These are phyloP conservation scores for Yamadazyma oceani DNA, from an alignment of 1,139 yeast genomes.

Conservation along the genomic window DNA sequence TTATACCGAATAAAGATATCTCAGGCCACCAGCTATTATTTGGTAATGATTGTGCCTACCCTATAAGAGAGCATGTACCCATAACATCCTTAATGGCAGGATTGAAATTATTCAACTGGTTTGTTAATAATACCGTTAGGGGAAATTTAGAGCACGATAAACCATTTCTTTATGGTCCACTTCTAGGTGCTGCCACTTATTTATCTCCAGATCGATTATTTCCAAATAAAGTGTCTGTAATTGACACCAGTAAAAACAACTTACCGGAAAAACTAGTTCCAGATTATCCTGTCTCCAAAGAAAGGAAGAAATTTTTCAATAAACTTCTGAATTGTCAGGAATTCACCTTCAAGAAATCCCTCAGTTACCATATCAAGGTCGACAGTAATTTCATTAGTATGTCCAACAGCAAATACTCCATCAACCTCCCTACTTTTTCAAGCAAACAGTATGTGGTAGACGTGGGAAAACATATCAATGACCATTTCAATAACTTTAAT, in stretches of 20 bases:
- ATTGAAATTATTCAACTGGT: slow-evolving; percentile 53
- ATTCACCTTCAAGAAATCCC: slow-evolving; percentile 25
- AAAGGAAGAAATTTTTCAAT: slow-evolving; percentile 31
- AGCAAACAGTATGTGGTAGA: slow-evolving; percentile 35
- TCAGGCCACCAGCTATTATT: slow-evolving; percentile 51
- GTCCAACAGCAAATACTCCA: slow-evolving; percentile 36
- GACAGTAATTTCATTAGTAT: slow-evolving; percentile 39
- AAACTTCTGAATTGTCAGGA: slow-evolving; percentile 23
- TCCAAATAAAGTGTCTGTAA: slow-evolving; percentile 1
- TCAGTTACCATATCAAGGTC: slow-evolving; percentile 29
- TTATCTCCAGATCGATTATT: slow-evolving; percentile 10
- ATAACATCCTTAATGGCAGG: slow-evolving; percentile 37
- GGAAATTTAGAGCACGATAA: slow-evolving; percentile 60
- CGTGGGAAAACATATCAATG: slow-evolving; percentile 37
- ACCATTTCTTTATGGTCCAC: slow-evolving; percentile 61
- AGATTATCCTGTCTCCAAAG: slow-evolving; percentile 27
- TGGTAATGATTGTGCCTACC: slow-evolving; percentile 64
- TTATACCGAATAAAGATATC: slow-evolving; percentile 39
- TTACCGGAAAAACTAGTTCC: slow-evolving; percentile 21
- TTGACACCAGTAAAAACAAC: not conserved
- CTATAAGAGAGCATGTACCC: slow-evolving; percentile 57
- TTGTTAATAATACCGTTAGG: slow-evolving; percentile 60
- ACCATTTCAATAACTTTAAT: slow-evolving; percentile 38
- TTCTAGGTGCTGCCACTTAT: slow-evolving; percentile 51
- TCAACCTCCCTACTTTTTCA: slow-evolving; percentile 36